Evolutionary conservation across 208 protist genomes (phyloP), one percentile per base, ranked within the genome.

Genomic region (Crithidia bombi): DNA sequence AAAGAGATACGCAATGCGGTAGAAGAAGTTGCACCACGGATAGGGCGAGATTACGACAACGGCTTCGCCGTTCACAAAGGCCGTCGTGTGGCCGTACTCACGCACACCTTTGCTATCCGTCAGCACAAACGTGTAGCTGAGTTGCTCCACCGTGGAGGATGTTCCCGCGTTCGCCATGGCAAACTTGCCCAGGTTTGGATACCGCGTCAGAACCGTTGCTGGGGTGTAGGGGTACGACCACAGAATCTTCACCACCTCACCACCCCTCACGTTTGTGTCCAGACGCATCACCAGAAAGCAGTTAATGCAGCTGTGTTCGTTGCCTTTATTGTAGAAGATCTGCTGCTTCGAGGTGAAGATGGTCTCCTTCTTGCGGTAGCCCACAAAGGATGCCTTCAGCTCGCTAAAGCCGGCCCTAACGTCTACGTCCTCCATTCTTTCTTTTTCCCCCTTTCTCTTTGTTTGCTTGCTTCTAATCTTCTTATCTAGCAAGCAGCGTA

Each of bases 1-100:
- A 65, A 80, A 91, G 0, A 91, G 75, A 33, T 82, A 78, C 12
- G 78, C 86, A 14, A 92, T 52, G 12, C 75, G 78, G 19, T 87
- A 85, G 61, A 95, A 93, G 57, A 95, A 93, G 62, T 85, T 87
- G 78, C 90, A 93, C 90, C 90, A 95, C 49, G 87, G 85, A 43
- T 87, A 91, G 35, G 80, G 79, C 5, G 83, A 91, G 33, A 95
- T 71, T 56, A 59, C 51, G 28, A 92, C 85, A 7, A 85, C 69
- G 0, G 79, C 75, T 49, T 95, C 87, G n/a, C 85, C 80, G 49
- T 90, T 95, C 32, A 91, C 85, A 44, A 85, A 87, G 1, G 65
- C 68, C 0, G 79, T 88, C 25, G 71, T 81, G 73, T 95, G 90
- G 0, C 85, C 86, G 75, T 95, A 95, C 52, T 86, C 73, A 43